Base-by-base conservation (phyloP, 495 filamentous ascomycete species). In the Antarctomyces pellizariae region DNA sequence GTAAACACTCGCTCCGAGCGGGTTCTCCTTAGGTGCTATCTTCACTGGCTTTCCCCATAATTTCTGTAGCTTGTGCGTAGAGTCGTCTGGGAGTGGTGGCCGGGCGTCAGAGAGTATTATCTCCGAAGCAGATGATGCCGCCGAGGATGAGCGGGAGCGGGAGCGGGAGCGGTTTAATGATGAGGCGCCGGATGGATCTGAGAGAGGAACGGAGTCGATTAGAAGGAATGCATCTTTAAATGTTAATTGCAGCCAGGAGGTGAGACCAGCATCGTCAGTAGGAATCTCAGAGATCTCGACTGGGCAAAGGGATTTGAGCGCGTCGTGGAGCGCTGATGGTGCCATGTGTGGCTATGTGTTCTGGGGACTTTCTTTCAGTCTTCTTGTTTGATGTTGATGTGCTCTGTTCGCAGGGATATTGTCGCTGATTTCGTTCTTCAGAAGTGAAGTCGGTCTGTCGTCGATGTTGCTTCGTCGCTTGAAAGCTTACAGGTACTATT, bases 31-130 rank as follows among this genome's bases (percentile, higher is more conserved):
- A 0, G 57, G 38, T 16, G 48, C 57, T 26, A 82, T 38, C 44
- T 80, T 89, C 35, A 79, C 47, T 6, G 76, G 73, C 38, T 86
- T 91, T 24, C 67, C 62, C 84, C 84, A 95, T 55, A 76, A 61
- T 29, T 75, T 71, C 26, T 69, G 71, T 5, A 91, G 43, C n/a
- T 49, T 36, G 10, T 47, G 47, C 0, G 46, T 39, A 11, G 44
- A 25, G 11, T 58, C 44, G 9, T 56, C 44, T 2, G 53, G 39
- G 15, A 56, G 43, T 4, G 58, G 45, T 3, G 62, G 52, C 23
- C 66, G 57, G 7, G 53, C 59, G 16, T 54, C 34, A 9, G 69
- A 73, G 5, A 52, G 36, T 6, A 49, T 49, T 27, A 72, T 50
- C 30, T 54, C 57, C 31, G 46, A 53, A 18, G 44, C 44, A 16